Evolutionary conservation across 2,329 filamentous ascomycete species (phyloP).

Genomic region (Sporothrix schenckii): DNA sequence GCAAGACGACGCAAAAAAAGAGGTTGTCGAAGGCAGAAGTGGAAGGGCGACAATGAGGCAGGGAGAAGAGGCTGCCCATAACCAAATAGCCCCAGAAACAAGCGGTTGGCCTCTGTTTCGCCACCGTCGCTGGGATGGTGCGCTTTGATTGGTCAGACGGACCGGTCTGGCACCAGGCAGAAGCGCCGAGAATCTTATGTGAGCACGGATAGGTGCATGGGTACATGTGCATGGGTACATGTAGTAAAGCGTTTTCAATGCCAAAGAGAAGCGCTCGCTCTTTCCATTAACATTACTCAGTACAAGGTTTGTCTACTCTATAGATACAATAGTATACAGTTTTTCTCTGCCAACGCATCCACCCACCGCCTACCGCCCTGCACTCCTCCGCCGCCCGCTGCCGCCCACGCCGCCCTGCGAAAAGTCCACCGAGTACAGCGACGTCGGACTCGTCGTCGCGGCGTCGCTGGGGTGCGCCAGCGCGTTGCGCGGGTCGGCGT

Average conservation of each 20-base stretch:
- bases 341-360: too few species aligned
- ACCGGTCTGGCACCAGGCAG: constrained; percentile 10
- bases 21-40: constrained; percentile 16
- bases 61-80: constrained; percentile 9
- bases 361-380: background rate
- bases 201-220: background rate
- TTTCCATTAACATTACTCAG: background rate
- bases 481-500: constrained; percentile 6
- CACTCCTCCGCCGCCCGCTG: background rate
- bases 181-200: constrained; percentile 26
- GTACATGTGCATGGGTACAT: background rate
- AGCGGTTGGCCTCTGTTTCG: background rate
- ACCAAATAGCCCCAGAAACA: constrained; percentile 11
- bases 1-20: constrained; percentile 1
- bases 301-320: constrained; percentile 7
- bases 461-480: background rate
- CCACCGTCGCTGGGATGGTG: background rate
- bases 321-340: background rate
- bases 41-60: background rate
- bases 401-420: background rate
- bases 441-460: constrained; percentile 18
- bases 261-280: background rate
- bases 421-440: constrained; percentile 27
- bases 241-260: background rate
- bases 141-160: background rate